Conservation (phyloP, 306 rosid genomes). For the Corylus americana region DNA sequence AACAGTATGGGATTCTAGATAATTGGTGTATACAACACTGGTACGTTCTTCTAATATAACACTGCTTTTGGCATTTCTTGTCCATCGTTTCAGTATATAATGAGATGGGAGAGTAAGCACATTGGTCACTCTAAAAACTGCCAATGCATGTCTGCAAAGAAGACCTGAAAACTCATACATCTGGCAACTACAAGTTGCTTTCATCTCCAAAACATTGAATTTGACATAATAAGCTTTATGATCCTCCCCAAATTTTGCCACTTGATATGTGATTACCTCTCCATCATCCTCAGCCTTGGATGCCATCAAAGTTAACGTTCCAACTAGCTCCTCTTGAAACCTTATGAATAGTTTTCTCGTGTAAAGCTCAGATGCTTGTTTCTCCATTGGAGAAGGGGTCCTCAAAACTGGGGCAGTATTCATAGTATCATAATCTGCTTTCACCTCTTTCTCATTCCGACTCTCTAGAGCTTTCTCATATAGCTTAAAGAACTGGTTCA, state of each 20-base stretch:
- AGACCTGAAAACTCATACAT: conserved; percentile 99
- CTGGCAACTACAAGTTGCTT: conserved; percentile 89
- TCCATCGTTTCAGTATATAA: conserved; percentile 96
- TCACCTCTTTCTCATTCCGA: conserved; percentile 97
- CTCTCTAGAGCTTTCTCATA: conserved; percentile 98
- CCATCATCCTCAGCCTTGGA: conserved; percentile 85
- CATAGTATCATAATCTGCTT: conserved; percentile 96
- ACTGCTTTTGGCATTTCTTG: conserved; percentile 94
- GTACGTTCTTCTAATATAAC: conserved; percentile 81
- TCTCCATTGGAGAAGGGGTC: conserved; percentile 99
- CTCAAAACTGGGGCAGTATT: conserved; percentile 67
- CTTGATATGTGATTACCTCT: conserved; percentile 76
- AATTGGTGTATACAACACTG: conserved; percentile 67
- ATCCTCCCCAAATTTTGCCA: conserved; percentile 92
- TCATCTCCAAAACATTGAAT: conserved; percentile 93
- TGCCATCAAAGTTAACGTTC: conserved; percentile 92
- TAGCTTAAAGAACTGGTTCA: conserved; percentile 89
- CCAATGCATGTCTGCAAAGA: conserved; percentile 94
- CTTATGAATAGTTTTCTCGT: conserved; percentile 80
- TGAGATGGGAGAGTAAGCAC: conserved; percentile 95
- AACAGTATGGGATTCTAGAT: conserved; percentile 97
- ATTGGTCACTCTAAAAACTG: conserved; percentile 96
- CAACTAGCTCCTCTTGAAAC: conserved; percentile 96
- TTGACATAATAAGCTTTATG: conserved; percentile 74
- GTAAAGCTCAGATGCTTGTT: conserved; percentile 92